Base-by-base conservation (phyloP, 345 rosid species). In the Populus tremula region DNA sequence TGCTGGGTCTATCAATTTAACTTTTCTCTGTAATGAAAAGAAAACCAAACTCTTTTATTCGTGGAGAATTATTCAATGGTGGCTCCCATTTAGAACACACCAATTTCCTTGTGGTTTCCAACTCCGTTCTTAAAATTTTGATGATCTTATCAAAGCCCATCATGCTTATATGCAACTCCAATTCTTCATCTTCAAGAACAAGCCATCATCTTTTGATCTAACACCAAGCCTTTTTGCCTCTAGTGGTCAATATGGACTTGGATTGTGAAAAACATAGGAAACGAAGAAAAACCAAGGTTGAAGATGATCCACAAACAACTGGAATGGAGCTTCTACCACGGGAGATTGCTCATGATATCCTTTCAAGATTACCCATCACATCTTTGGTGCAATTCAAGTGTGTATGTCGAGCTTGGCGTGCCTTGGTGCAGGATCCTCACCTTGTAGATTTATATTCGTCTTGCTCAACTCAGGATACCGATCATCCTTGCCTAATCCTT, bases 301-400 rank as follows among this genome's bases (percentile, higher is more conserved):
- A 67, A 41, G 64, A 75, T 39, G 78, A 72, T 13, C 18, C 73
- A 64, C 25, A 79, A 41, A 8, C 59, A 25, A 79, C 78, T 2
- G 81, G 80, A 50, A 68, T 91, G 79, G 92, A 91, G 36, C 56
- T 61, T 64, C 90, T 91, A 29, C 98, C 98, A 1, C 72, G 71
- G 13, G 98, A 93, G 67, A 85, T 93, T 62, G 29, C 85, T 14
- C 23, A 86, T 11, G 93, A 90, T 70, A 91, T 93, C 72, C 86
- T 93, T 5, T 89, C 89, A 23, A 88, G 91, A 72, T 84, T 93
- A 17, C 90, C 98, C 66, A 80, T 79, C 53, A 76, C 80, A 53
- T 86, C 87, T 25, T 16, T 87, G 25, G 67, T 83, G 11, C 82
- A 74, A 71, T 86, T 79, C 86, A 78, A 84, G 67, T 76, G 76